These are phyloP conservation scores for Setomelanomma holmii DNA, from an alignment of 2,329 filamentous ascomycete genomes.

Conservation along the genomic window DNA sequence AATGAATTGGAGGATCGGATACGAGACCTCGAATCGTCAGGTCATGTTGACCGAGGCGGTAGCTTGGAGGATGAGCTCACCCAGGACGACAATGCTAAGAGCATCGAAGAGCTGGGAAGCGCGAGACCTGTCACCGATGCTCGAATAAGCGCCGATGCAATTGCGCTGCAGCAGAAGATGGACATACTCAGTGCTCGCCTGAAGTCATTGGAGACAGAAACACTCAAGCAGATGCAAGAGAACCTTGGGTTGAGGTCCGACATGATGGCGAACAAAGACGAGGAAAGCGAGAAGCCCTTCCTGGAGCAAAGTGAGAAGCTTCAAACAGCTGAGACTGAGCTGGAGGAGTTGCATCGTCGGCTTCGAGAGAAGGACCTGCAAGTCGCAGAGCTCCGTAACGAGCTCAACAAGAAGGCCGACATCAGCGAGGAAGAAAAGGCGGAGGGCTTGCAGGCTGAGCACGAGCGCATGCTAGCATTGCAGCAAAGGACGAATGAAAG, in stretches of 20 bases:
- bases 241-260: constrained; percentile 48
- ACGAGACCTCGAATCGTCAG: constrained; percentile 50
- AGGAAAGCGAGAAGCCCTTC: constrained; percentile 46
- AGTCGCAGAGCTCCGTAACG: constrained; percentile 45
- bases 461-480: constrained; percentile 44
- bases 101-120: constrained; percentile 29
- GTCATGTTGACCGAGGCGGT: constrained; percentile 31
- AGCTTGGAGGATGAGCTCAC: constrained; percentile 52
- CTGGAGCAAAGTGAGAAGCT: constrained; percentile 50
- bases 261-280: constrained; percentile 45
- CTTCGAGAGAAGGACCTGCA: constrained; percentile 46
- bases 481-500: constrained; percentile 45
- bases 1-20: constrained; percentile 56
- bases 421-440: constrained; percentile 38
- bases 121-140: constrained; percentile 26
- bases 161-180: constrained; percentile 51
- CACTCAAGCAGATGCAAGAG: constrained; percentile 52
- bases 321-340: constrained; percentile 42
- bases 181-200: constrained; percentile 46
- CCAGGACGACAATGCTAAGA: constrained; percentile 37
- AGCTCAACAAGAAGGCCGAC: constrained; percentile 46
- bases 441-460: constrained; percentile 40
- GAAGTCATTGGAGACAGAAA: constrained; percentile 49
- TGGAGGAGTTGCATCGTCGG: constrained; percentile 43
- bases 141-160: constrained; percentile 40